Base-by-base conservation (phyloP, 1,139 yeast species). In the Geotrichum carabidarum region DNA sequence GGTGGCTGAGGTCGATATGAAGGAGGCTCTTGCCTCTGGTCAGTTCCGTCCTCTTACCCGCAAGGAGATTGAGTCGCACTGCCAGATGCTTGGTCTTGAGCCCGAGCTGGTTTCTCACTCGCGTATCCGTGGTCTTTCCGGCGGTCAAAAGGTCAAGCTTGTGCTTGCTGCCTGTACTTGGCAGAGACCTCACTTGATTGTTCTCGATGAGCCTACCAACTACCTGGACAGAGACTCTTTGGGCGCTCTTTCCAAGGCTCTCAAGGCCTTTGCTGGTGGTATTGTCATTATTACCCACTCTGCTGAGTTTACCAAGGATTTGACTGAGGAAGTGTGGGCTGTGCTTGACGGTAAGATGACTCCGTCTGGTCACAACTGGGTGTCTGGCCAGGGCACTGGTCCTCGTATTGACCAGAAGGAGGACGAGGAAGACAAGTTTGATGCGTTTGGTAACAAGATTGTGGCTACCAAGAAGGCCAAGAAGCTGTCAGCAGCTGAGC, bases 301-400 rank as follows among this genome's bases (percentile, higher is more conserved):
- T 77, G 96, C 98, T 72, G 99, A 93, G 83, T 93, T 93, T 90
- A 93, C 99, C 78, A 89, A 91, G 84, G 91, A 91, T 76, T 80
- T 93, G 78, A 87, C 99, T 74, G 98, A 93, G 80, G 99, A 93
- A 84, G 98, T 93, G 72, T 93, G 99, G 99, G 96, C 98, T 72
- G 99, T 93, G 67, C 76, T 88, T 70, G 93, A 91, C 79, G 99
- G 99, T 86, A 78, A 70, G 69, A 93, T 93, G 99, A 86, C 96
- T 73, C 99, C 99, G 77, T 93, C 99, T 67, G 99, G 99, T 76
- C 99, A 93, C 83, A 93, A 93, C 85, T 93, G 99, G 99, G 99
- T 93, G 72, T 84, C 88, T 71, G 99, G 99, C 78, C 99, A 93
- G 83, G 99, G 99, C 82, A 69, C 96, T 73, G 99, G 99, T 81